phyloP scores from a whole-genome alignment of 768 basidiomycete species.

The Suillus alpinus region DNA sequence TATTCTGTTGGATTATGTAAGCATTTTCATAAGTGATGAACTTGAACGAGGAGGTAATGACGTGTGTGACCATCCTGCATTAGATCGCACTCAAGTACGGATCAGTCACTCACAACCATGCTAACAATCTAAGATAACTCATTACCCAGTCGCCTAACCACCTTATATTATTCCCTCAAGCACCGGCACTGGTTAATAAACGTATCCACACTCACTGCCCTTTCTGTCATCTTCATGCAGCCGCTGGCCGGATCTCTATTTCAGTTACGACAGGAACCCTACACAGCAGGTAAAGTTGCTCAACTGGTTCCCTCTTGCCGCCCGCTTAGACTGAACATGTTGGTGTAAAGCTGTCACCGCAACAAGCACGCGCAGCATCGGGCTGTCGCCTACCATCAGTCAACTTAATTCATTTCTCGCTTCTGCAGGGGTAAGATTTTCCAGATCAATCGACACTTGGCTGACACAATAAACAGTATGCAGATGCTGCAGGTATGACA shows the following conservation, averaged over 20 bases:
- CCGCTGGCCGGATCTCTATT: conserved; percentile 49
- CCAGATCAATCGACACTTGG: background rate
- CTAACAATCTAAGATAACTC: conserved; percentile 5
- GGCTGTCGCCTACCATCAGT: conserved; percentile 42
- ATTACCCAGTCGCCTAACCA: conserved; percentile 38
- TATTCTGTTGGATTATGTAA: conserved; percentile 65
- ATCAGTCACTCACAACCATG: background rate
- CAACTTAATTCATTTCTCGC: conserved; percentile 55
- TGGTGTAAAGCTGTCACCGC: conserved; percentile 33
- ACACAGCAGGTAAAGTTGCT: conserved; percentile 16
- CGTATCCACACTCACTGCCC: conserved; percentile 48
- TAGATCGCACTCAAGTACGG: conserved; percentile 46
- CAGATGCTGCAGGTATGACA: conserved; percentile 24
- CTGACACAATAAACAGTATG: conserved; percentile 33
- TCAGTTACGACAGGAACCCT: conserved; percentile 20
- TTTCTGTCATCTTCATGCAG: conserved; percentile 48
- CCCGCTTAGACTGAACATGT: conserved; percentile 28
- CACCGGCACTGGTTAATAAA: conserved; percentile 56
- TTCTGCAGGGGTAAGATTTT: conserved; percentile 49
- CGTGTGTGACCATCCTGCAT: background rate
- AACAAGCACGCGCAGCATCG: conserved; percentile 41
- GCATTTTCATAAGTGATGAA: conserved; percentile 14
- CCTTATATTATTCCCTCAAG: conserved; percentile 43
- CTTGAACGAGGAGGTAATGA: background rate
- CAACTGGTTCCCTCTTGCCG: conserved; percentile 40